phyloP scores from a whole-genome alignment of 352 stramenopile species.

The Pythium dissotocum region DNA sequence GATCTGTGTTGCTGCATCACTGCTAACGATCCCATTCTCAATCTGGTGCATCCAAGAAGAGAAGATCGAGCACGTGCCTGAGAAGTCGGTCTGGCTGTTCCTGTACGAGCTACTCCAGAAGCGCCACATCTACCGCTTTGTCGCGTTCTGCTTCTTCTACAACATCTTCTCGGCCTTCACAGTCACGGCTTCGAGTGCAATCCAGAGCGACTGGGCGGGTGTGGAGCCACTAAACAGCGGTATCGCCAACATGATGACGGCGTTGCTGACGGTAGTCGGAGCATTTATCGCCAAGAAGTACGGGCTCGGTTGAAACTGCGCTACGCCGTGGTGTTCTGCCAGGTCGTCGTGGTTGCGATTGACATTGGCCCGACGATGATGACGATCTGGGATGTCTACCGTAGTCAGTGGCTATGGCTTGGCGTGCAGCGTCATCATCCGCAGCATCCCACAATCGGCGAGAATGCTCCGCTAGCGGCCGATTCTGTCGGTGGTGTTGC shows the following conservation, averaged over 20 bases:
- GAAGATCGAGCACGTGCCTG: slow-evolving; percentile 24
- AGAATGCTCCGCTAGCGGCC: too few species aligned
- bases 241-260: slow-evolving; percentile 47
- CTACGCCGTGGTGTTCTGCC: neutral
- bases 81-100: slow-evolving; percentile 23
- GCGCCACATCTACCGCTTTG: slow-evolving; percentile 35
- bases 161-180: slow-evolving; percentile 43
- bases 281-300: slow-evolving; percentile 44
- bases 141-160: slow-evolving; percentile 33
- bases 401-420: too few species aligned
- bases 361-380: too few species aligned
- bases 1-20: slow-evolving; percentile 35
- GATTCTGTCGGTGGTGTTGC: too few species aligned
- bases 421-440: too few species aligned
- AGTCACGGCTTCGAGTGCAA: slow-evolving; percentile 45
- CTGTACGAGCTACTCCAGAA: slow-evolving; percentile 59
- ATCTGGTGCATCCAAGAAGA: slow-evolving; percentile 60
- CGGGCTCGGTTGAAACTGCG: slow-evolving; percentile 56
- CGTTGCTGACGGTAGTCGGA: slow-evolving; percentile 38
- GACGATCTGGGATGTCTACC: too few species aligned
- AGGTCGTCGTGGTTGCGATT: neutral
- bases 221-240: slow-evolving; percentile 61
- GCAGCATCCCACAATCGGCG: too few species aligned
- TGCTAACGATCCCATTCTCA: slow-evolving; percentile 38
- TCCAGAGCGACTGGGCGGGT: slow-evolving; percentile 51